These are phyloP conservation scores for Rhizophlyctis rosea DNA, from an alignment of 192 early-diverging fungal genomes.

Conservation along the genomic window DNA sequence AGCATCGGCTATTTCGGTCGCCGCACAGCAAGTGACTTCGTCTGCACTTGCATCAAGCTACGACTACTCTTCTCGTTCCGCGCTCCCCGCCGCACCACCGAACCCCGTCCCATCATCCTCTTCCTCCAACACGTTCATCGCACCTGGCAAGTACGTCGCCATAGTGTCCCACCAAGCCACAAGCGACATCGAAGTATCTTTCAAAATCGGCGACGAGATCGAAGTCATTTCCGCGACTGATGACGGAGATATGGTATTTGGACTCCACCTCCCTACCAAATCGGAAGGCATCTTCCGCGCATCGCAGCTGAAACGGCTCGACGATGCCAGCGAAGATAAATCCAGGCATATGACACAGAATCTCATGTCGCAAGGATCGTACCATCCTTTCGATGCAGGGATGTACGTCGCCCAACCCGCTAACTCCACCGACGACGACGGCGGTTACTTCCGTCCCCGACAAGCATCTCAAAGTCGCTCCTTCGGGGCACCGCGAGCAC, in stretches of 20 bases:
- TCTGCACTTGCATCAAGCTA: no score
- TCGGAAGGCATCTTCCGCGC: constrained; percentile 11
- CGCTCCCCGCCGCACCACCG: neutral
- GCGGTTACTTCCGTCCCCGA: neutral
- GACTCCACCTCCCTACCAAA: constrained; percentile 10
- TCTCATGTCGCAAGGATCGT: neutral
- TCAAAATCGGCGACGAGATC: constrained; percentile 23
- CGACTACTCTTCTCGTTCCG: neutral
- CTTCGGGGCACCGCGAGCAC: neutral
- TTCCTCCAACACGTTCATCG: neutral
- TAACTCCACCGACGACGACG: no score
- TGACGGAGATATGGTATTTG: constrained; percentile 10
- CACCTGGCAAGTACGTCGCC: constrained; percentile 15
- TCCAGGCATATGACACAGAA: neutral
- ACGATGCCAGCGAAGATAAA: neutral
- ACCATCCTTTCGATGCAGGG: no score
- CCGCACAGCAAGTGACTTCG: neutral
- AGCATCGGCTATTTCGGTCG: neutral
- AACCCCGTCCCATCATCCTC: neutral
- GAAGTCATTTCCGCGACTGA: constrained; percentile 14
- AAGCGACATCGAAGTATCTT: constrained; percentile 16
- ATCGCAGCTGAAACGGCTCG: constrained; percentile 5
- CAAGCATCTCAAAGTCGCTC: neutral
- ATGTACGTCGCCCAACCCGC: neutral
- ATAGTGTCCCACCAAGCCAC: constrained; percentile 7